phyloP scores from a whole-genome alignment of 768 basidiomycete genomes.

The Flagelloscypha sp. region DNA sequence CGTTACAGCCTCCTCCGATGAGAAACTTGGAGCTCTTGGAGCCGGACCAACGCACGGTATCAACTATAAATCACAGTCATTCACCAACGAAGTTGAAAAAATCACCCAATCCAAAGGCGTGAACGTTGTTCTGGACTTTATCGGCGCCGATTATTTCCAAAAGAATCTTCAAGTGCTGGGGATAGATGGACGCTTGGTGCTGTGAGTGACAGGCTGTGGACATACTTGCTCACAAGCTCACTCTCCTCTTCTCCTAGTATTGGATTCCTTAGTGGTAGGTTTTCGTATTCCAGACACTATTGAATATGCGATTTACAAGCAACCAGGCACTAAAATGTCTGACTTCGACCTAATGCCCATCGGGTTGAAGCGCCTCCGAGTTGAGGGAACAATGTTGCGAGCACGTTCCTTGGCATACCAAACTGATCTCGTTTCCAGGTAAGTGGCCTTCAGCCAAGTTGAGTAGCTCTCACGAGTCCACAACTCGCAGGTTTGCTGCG shows the following conservation, averaged over 20 bases:
- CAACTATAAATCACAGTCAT: constrained; percentile 83
- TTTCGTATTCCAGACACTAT: constrained; percentile 7
- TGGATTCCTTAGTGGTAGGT: constrained; percentile 55
- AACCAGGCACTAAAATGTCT: constrained; percentile 42
- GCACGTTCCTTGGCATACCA: constrained; percentile 73
- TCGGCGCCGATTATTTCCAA: constrained; percentile 66
- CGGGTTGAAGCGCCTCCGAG: constrained; percentile 75
- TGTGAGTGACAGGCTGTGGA: no score
- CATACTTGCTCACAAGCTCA: no score
- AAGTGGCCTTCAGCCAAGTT: constrained; percentile 9
- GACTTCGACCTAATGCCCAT: constrained; percentile 55
- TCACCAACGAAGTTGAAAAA: constrained; percentile 62
- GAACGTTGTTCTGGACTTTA: constrained; percentile 80
- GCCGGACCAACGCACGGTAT: constrained; percentile 67
- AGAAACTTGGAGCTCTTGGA: constrained; percentile 74
- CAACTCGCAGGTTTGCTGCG: constrained; percentile 37
- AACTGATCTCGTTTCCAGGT: constrained; percentile 57
- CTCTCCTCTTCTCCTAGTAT: no score
- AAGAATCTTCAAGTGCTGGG: constrained; percentile 66
- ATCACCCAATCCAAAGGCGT: constrained; percentile 65
- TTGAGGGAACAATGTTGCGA: constrained; percentile 84
- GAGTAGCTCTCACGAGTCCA: neutral
- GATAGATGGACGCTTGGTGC: constrained; percentile 66
- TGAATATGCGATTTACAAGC: constrained; percentile 13
- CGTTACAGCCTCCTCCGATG: constrained; percentile 78